Evolutionary conservation across 23 red algal species (phyloP).

Genomic region (Gracilariopsis chorda): DNA sequence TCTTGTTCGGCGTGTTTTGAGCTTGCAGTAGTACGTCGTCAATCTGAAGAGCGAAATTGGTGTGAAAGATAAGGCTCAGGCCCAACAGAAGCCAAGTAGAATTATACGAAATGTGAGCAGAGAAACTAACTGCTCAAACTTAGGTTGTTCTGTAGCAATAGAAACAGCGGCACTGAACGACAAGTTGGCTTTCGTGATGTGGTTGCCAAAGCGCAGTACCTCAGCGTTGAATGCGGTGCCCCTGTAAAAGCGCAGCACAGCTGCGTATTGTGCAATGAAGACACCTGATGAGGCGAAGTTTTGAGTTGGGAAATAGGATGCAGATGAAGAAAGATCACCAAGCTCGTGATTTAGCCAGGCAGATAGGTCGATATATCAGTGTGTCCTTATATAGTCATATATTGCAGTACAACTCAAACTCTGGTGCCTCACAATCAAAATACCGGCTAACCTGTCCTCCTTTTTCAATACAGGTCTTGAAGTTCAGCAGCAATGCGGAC

Average conservation of each 20-base stretch:
- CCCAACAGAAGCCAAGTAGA: slow-evolving; percentile 22
- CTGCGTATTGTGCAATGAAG: background rate
- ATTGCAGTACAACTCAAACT: too few species aligned
- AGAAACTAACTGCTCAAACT: background rate
- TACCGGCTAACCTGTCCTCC: too few species aligned
- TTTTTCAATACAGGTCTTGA: too few species aligned
- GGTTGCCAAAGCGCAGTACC: background rate
- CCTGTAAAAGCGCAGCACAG: slow-evolving; percentile 6
- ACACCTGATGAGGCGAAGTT: background rate
- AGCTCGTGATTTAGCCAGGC: slow-evolving; percentile 47
- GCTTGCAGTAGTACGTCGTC: background rate
- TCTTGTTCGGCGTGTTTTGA: background rate
- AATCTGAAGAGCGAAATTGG: slow-evolving; percentile 4
- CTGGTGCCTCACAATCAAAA: too few species aligned
- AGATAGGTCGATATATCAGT: too few species aligned
- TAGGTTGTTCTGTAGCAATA: background rate
- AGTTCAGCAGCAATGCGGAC: too few species aligned
- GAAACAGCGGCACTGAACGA: slow-evolving; percentile 1
- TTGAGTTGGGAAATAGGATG: too few species aligned
- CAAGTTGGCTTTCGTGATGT: background rate
- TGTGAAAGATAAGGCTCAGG: slow-evolving; percentile 24
- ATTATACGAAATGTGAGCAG: slow-evolving; percentile 29
- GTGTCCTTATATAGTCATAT: too few species aligned
- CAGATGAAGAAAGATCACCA: background rate
- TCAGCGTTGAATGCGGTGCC: background rate